Evolutionary conservation across 257 asterid species (phyloP).

Genomic region (Lantana camara): DNA sequence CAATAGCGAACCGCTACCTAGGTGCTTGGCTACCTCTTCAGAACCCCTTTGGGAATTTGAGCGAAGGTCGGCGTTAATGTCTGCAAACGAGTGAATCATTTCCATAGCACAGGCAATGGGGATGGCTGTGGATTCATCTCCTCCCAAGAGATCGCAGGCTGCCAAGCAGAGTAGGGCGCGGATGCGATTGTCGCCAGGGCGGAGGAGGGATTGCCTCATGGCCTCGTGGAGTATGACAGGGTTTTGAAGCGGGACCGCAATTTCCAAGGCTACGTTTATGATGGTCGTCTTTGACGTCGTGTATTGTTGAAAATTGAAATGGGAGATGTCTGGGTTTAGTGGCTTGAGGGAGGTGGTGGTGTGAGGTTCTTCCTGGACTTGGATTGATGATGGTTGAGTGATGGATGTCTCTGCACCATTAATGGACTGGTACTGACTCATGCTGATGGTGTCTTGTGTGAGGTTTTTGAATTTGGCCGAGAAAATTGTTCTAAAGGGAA

Average conservation of each 20-base stretch:
- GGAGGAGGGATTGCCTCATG: constrained; percentile 75
- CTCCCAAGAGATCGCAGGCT: constrained; percentile 63
- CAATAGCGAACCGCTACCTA: constrained; percentile 68
- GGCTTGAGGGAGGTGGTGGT: not conserved
- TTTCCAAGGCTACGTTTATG: constrained; percentile 57
- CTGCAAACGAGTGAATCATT: constrained; percentile 78
- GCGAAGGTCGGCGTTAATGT: constrained; percentile 59
- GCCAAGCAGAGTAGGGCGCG: constrained; percentile 70
- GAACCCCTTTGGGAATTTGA: too few species aligned
- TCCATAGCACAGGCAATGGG: constrained; percentile 68
- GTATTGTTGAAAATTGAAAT: constrained; percentile 52
- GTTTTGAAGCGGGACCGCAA: constrained; percentile 55
- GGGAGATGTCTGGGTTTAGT: constrained; percentile 27
- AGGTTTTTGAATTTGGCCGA: too few species aligned
- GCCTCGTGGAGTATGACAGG: constrained; percentile 61
- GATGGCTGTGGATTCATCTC: constrained; percentile 43
- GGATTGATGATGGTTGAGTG: constrained; percentile 15
- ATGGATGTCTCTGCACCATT: constrained; percentile 29
- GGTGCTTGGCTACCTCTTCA: constrained; percentile 69
- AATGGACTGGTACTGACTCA: constrained; percentile 34
- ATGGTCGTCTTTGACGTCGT: constrained; percentile 39
- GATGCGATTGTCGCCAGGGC: constrained; percentile 64
- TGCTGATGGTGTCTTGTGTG: constrained; percentile 26
- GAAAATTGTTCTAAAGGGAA: too few species aligned
- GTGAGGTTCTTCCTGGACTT: constrained; percentile 34